Base-by-base conservation (phyloP, 495 filamentous ascomycete genomes). In the Parathielavia appendiculata region DNA sequence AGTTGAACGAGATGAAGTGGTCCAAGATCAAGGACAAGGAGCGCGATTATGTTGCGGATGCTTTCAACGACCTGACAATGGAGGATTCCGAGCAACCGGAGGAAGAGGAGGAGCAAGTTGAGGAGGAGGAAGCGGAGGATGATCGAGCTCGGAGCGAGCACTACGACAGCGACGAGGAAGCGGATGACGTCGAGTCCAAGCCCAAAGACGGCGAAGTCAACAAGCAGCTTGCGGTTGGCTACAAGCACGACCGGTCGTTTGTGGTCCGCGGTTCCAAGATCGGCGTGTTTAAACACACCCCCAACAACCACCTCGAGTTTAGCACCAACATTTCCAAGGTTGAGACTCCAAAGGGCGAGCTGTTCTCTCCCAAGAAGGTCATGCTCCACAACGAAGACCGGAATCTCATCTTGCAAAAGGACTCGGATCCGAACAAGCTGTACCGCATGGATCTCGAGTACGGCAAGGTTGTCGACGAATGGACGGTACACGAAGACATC, bases 401-500 rank as follows among this genome's bases (percentile, higher is more conserved):
- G 5, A 90, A 93, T 66, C 84, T 98, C 84, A 91, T 98, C 64
- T 74, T 98, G 43, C 95, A 98, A 68, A 90, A 92, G 63, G 78
- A 78, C 32, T 76, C 84, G 36, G 84, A 97, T 59, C 91, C 95
- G 6, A 91, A 98, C 73, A 90, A 86, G 30, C 77, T 98, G n/a
- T 98, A 91, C 66, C 89, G 89, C 26, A 97, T 98, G 93, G 93
- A 98, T 76, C 76, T 98, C 58, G 95, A 97, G 66, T 95, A 93
- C 66, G 93, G 93, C 55, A 97, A 96, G 76, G 89, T 98, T n/a
- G 90, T 97, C 2, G 95, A 98, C 68, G 95, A 98, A 72, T 98
- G 93, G 93, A 97, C 95, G 63, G 82, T 98, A n/a, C 92, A 98
- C 65, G 92, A 98, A 56, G 90, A 98, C 73, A 97, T 98, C 56